A percentile compares a stretch with the other conserved stretches of the same genome.
Conservation (phyloP, 192 early-diverging fungal genomes). For the Backusella australiensis region DNA sequence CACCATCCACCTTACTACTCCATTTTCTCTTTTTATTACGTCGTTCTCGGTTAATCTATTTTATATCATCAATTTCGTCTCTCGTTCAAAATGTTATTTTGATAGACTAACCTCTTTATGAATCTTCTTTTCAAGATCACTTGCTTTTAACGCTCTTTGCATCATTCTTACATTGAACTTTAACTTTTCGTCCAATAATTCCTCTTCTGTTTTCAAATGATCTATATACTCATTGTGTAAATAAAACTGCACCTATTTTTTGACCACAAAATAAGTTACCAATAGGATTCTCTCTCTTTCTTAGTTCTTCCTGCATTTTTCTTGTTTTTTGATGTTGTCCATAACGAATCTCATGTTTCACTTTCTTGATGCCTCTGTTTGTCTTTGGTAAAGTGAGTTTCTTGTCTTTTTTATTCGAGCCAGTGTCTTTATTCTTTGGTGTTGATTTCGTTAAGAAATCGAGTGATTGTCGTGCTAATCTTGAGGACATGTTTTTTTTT, state of each 20-base stretch:
- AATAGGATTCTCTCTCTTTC: constrained; percentile 41
- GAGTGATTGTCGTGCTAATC: constrained; percentile 14
- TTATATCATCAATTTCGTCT: not conserved
- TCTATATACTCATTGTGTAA: not conserved
- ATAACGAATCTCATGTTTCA: constrained; percentile 45
- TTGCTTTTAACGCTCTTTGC: constrained; percentile 11
- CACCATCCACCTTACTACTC: constrained; percentile 8
- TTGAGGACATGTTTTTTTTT: constrained; percentile 11
- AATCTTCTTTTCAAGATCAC: constrained; percentile 9
- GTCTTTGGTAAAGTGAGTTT: constrained; percentile 32
- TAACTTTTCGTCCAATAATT: constrained; percentile 5
- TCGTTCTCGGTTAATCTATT: constrained; percentile 6
- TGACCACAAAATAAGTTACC: constrained; percentile 16
- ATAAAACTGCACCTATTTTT: not conserved
- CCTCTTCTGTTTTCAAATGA: constrained; percentile 9
- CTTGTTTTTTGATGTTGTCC: constrained; percentile 36
- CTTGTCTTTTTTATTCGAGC: not conserved
- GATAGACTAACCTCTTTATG: constrained; percentile 11
- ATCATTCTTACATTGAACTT: constrained; percentile 11
- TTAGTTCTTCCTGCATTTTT: constrained; percentile 25
- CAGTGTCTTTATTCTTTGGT: not conserved
- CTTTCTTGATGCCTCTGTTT: constrained; percentile 43
- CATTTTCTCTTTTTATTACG: not conserved
- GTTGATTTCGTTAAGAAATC: not conserved
- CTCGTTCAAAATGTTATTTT: not conserved